phyloP scores from a whole-genome alignment of 164 flowering plant genomes.

The Aristolochia fimbriata region DNA sequence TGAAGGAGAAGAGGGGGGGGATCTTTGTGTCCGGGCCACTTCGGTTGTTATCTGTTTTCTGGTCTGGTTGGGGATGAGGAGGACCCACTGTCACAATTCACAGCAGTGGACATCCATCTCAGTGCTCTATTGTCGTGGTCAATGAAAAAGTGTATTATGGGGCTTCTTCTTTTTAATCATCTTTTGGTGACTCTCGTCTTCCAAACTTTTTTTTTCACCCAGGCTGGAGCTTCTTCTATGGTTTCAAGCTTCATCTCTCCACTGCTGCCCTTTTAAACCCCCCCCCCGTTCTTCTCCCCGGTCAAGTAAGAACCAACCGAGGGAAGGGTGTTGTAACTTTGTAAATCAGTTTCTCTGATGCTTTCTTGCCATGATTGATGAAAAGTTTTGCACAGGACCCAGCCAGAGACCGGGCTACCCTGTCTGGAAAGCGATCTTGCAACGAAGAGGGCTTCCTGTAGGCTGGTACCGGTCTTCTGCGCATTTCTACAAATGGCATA shows the following conservation, averaged over 20 bases:
- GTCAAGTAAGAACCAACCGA: too few relatives aligned
- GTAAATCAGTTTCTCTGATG: constrained; percentile 9
- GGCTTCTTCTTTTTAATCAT: constrained; percentile 6
- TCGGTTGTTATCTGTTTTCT: constrained; percentile 19
- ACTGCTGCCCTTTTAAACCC: too few relatives aligned
- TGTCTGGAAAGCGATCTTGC: constrained; percentile 26
- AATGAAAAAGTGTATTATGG: constrained; percentile 26
- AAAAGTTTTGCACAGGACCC: constrained; percentile 19
- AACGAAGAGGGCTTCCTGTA: constrained; percentile 8
- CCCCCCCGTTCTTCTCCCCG: too few relatives aligned
- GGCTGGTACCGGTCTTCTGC: not conserved
- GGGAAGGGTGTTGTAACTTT: too few relatives aligned
- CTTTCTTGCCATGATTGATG: constrained; percentile 19
- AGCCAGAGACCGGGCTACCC: constrained; percentile 14
- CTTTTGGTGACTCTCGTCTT: constrained; percentile 26
- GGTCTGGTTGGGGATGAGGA: constrained; percentile 17
- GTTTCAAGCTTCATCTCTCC: too few relatives aligned
- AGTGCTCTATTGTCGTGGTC: constrained; percentile 34
- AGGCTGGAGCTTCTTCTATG: too few relatives aligned
- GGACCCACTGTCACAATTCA: constrained; percentile 30
- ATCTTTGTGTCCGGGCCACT: constrained; percentile 23
- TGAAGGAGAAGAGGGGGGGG: constrained; percentile 5
- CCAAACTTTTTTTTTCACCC: constrained; percentile 19
- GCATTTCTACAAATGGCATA: too few relatives aligned
- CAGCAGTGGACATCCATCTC: constrained; percentile 49